Evolutionary conservation across 108 stramenopile species (phyloP), one percentile per base, ranked within the genome.

Genomic region (Cyclotella choctawhatcheeana): DNA sequence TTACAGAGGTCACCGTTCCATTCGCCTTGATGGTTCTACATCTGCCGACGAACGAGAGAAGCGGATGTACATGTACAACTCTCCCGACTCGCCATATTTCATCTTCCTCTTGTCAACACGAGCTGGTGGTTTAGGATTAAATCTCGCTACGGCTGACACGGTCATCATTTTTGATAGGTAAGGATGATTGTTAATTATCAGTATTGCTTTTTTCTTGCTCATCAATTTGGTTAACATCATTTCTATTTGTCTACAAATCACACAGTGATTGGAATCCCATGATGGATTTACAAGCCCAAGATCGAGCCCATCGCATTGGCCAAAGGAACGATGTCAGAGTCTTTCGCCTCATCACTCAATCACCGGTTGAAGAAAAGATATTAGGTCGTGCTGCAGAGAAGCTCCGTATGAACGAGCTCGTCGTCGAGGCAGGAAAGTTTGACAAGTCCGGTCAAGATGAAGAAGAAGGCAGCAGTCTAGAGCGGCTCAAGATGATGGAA

Each of bases 251-350:
- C n/a, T n/a, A n/a, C n/a, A n/a, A n/a, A n/a, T n/a, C n/a, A 22
- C 20, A 14, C 43, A 89, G 89, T 55, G 99, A 99, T 77, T 99
- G 99, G 99, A 99, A 99, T 73, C 99, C 99, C 26, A 94, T 95
- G 84, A 95, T 94, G 93, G 98, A 99, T 73, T 69, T 94, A 40
- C 98, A 99, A 79, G 97, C 97, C 5, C 96, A 97, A 71, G 99
- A 97, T 76, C 84, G 99, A 43, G 97, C 97, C 24, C 98, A 99
- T 84, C 92, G 99, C 26, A 97, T 98, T 54, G 99, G 99, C 5
- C 99, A 99, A 70, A 68, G 84, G 13, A 86, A 82, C 22, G 85
- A 89, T 59, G 97, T 98, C 10, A 80, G 93, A 56, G 97, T 99
- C 12, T 97, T 96, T 68, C 94, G 98, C 5, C 63, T 99, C 21